These are phyloP conservation scores for Grigorovia transvaalensis DNA, from an alignment of 805 yeast genomes.

Conservation along the genomic window DNA sequence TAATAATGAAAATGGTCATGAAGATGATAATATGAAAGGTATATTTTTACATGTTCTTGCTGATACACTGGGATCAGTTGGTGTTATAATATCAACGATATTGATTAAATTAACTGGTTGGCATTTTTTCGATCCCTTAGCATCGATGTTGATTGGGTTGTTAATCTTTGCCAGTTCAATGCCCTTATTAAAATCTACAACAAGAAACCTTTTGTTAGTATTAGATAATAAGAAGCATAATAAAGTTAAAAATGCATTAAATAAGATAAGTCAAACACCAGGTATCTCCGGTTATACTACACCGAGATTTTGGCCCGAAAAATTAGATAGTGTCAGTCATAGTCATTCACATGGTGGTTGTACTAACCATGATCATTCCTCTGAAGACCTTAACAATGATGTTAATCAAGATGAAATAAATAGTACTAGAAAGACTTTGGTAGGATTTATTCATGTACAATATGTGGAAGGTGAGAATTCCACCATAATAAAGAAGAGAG, in stretches of 20 bases:
- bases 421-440: slow-evolving; percentile 27
- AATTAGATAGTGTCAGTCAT: slow-evolving; percentile 21
- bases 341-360: slow-evolving; percentile 21
- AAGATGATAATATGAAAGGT: slow-evolving; percentile 77
- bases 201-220: slow-evolving; percentile 57
- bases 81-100: slow-evolving; percentile 86
- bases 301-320: slow-evolving; percentile 83
- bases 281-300: slow-evolving; percentile 81
- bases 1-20: slow-evolving; percentile 29
- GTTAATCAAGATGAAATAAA: slow-evolving; percentile 12
- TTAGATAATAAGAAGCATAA: slow-evolving; percentile 51
- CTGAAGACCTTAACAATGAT: slow-evolving; percentile 6
- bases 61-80: slow-evolving; percentile 93
- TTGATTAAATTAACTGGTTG: slow-evolving; percentile 57
- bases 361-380: slow-evolving; percentile 5
- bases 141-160: slow-evolving; percentile 77
- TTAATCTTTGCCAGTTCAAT: slow-evolving; percentile 73
- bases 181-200: slow-evolving; percentile 75
- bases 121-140: slow-evolving; percentile 82
- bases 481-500: slow-evolving; percentile 47
- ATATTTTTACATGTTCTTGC: slow-evolving; percentile 89
- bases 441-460: slow-evolving; percentile 81
- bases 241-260: slow-evolving; percentile 50
- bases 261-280: slow-evolving; percentile 55
- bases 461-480: slow-evolving; percentile 54